Conservation (phyloP, 192 early-diverging fungal genomes). For the Backusella australiensis region DNA sequence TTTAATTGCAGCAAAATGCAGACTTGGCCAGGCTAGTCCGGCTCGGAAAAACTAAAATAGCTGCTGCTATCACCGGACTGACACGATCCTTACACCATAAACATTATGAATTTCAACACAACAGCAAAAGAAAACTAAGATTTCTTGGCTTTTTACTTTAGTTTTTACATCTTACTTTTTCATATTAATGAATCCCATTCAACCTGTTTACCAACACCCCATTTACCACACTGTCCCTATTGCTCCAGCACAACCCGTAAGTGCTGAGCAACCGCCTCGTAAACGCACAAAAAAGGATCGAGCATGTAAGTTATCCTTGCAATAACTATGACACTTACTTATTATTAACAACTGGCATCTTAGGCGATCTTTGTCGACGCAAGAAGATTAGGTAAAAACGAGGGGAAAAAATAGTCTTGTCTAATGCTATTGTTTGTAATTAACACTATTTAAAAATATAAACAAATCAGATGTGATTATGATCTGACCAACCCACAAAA, state of each 20-base stretch:
- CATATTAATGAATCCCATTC: not conserved
- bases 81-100: not conserved
- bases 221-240: not conserved
- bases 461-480: slow-evolving; percentile 31
- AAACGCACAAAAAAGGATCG: slow-evolving; percentile 13
- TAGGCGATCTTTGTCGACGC: slow-evolving; percentile 34
- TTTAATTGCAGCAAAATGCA: not conserved
- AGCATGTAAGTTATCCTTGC: not conserved
- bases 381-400: slow-evolving; percentile 35
- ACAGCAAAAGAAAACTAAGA: not conserved
- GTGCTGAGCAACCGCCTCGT: not conserved
- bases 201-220: not conserved
- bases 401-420: not conserved
- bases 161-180: not conserved
- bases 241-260: not conserved
- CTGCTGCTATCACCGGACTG: not conserved
- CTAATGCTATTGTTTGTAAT: not conserved
- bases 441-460: not conserved
- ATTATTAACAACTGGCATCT: not conserved
- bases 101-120: too few species aligned
- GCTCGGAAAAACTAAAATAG: not conserved
- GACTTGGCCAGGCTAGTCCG: not conserved
- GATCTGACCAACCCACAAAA: slow-evolving; percentile 1
- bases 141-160: not conserved
- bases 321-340: not conserved